Evolutionary conservation across 495 filamentous ascomycete genomes (phyloP).

Genomic region (Penicillium coprophilum): DNA sequence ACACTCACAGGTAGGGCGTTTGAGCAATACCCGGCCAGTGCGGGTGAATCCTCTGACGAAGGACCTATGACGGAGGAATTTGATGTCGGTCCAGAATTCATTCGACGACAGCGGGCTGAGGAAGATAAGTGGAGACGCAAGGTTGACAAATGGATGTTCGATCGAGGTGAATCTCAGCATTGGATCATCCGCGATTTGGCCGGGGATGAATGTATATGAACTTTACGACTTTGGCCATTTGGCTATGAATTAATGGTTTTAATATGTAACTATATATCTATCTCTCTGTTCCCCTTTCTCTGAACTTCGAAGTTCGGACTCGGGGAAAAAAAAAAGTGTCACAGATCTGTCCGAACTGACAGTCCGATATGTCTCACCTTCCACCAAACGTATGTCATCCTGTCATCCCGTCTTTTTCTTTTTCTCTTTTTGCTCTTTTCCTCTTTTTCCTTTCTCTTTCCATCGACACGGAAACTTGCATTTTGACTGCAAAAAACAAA

Average conservation of each 20-base stretch:
- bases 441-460: neutral
- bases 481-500: neutral
- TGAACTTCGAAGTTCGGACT: neutral
- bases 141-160: slow-evolving; percentile 71
- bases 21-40: slow-evolving; percentile 44
- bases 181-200: slow-evolving; percentile 55
- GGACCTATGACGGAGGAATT: slow-evolving; percentile 94
- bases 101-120: slow-evolving; percentile 82
- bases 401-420: slow-evolving; percentile 28
- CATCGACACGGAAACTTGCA: neutral
- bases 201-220: slow-evolving; percentile 19
- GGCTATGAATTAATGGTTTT: too few relatives aligned
- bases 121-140: slow-evolving; percentile 87
- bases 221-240: neutral
- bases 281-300: too few relatives aligned
- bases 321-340: too few relatives aligned
- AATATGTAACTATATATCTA: too few relatives aligned
- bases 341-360: slow-evolving; percentile 12
- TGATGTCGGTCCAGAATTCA: slow-evolving; percentile 93
- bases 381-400: slow-evolving; percentile 36
- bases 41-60: slow-evolving; percentile 58
- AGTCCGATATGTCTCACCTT: slow-evolving; percentile 23
- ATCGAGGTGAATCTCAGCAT: slow-evolving; percentile 45
- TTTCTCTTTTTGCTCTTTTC: neutral
- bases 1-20: slow-evolving; percentile 35